Evolutionary conservation across 805 yeast genomes (phyloP), one percentile per base, ranked within the genome.

Genomic region (Candida namnaoensis): DNA sequence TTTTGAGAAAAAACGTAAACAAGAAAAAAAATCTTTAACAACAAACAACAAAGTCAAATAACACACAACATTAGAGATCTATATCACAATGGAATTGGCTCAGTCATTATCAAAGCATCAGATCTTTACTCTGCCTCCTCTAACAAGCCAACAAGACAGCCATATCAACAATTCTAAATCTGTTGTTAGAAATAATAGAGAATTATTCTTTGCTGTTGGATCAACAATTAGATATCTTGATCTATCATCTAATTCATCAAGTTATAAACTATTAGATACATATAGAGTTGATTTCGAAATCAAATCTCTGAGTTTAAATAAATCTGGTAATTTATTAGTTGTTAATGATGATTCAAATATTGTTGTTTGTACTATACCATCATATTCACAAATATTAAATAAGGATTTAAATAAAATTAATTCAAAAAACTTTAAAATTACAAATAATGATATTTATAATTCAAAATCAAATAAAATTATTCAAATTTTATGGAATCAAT

Each of bases 401-500:
- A 26, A 26, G 3, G 3, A 7, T 26, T 8, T 10, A 26, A 26
- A 26, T 26, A 7, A 26, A 19, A 37, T 39, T n/a, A 34, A 32
- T 9, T 42, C 35, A 10, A 48, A 46, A n/a, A 44, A 50, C n/a
- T 51, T 65, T 26, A 51, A 45, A 35, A 48, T 53, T 38, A 64
- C 57, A n/a, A 58, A 57, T 26, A 47, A 43, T 32, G 51, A 53
- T 25, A 58, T 52, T 13, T 60, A 53, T 19, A 45, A 52, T 13
- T 53, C 58, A 9, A 42, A 50, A 1, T 41, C 57, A 2, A 63
- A 54, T 33, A 50, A 47, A 12, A 53, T 74, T 5, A 43, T 64
- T 11, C 65, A 67, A 32, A 58, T 71, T 5, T 19, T 61, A 3
- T 76, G 79, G 73, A 69, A 72, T 44, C 66, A 65, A 11, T 46